phyloP scores from a whole-genome alignment of 1,284 basidiomycete species.

The Psilocybe mexicana region DNA sequence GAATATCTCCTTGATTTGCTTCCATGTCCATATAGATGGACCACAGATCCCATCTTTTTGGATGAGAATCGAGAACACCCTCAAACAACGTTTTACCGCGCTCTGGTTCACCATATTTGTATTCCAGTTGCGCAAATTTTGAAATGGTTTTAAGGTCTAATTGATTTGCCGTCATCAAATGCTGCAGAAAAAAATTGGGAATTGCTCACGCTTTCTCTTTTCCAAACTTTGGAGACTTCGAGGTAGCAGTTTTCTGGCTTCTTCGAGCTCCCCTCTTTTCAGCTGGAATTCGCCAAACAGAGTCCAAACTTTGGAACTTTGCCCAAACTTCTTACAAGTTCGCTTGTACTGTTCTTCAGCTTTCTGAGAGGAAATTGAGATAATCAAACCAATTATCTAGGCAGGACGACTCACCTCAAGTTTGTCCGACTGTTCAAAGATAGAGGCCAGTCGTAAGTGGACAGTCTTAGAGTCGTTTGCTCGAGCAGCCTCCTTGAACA shows the following conservation, averaged over 20 bases:
- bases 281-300: constrained; percentile 83
- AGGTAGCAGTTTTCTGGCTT: constrained; percentile 86
- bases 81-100: constrained; percentile 96
- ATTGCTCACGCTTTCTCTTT: constrained; percentile 84
- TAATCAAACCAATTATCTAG: background rate
- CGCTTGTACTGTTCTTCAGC: constrained; percentile 86
- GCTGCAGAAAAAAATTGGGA: background rate
- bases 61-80: constrained; percentile 92
- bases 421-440: constrained; percentile 85
- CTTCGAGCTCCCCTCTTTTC: constrained; percentile 70
- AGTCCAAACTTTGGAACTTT: constrained; percentile 91
- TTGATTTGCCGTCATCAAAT: background rate
- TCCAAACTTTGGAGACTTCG: constrained; percentile 91
- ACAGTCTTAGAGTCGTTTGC: constrained; percentile 93
- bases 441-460: constrained; percentile 81
- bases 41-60: constrained; percentile 96
- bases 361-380: constrained; percentile 48
- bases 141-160: constrained; percentile 93
- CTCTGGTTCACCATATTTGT: constrained; percentile 92
- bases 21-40: constrained; percentile 98
- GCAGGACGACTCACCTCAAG: constrained; percentile 51
- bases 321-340: constrained; percentile 91
- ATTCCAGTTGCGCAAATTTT: constrained; percentile 94
- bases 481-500: constrained; percentile 89
- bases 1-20: constrained; percentile 74